Percentiles rank a stretch among this genome's conserved stretches.
Evolutionary conservation across 495 filamentous ascomycete genomes (phyloP).

Genomic region (Mytilinidion resinicola): DNA sequence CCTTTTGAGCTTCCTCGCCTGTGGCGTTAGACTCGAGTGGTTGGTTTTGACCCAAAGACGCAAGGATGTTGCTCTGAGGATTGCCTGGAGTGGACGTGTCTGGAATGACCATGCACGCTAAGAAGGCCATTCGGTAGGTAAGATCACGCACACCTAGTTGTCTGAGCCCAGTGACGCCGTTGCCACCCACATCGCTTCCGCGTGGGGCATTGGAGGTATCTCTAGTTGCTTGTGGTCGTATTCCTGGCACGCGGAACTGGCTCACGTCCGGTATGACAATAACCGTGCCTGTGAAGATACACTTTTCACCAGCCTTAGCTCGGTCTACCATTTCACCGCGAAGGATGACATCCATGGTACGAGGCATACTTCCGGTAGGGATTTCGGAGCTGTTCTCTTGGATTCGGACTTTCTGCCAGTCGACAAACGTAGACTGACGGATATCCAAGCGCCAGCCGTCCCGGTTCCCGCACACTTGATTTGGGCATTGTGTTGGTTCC

Average conservation of each 20-base stretch:
- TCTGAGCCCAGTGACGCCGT: conserved; percentile 82
- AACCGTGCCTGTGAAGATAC: conserved; percentile 90
- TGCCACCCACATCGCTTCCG: conserved; percentile 71
- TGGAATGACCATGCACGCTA: conserved; percentile 93
- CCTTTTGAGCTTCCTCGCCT: conserved; percentile 81
- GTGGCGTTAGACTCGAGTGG: conserved; percentile 56
- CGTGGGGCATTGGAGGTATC: conserved; percentile 69
- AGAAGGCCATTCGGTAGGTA: conserved; percentile 94
- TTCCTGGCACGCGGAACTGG: conserved; percentile 84
- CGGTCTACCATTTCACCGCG: conserved; percentile 96
- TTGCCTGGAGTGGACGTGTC: conserved; percentile 75
- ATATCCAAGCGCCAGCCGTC: conserved; percentile 91
- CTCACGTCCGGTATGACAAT: conserved; percentile 98
- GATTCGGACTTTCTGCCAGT: conserved; percentile 97
- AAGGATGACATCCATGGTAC: conserved; percentile 97
- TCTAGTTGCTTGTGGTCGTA: conserved; percentile 75
- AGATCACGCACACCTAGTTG: conserved; percentile 89
- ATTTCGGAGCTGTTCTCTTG: conserved; percentile 99
- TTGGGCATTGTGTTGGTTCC: conserved; percentile 93
- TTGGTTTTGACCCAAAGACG: conserved; percentile 66
- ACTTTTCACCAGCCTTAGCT: conserved; percentile 95
- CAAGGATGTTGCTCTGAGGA: conserved; percentile 63
- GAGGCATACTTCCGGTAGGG: conserved; percentile 95
- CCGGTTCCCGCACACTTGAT: conserved; percentile 83
- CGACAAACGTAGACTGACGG: conserved; percentile 92